These are phyloP conservation scores for Hibiscus syriacus DNA, from an alignment of 345 rosid species.

Conservation along the genomic window DNA sequence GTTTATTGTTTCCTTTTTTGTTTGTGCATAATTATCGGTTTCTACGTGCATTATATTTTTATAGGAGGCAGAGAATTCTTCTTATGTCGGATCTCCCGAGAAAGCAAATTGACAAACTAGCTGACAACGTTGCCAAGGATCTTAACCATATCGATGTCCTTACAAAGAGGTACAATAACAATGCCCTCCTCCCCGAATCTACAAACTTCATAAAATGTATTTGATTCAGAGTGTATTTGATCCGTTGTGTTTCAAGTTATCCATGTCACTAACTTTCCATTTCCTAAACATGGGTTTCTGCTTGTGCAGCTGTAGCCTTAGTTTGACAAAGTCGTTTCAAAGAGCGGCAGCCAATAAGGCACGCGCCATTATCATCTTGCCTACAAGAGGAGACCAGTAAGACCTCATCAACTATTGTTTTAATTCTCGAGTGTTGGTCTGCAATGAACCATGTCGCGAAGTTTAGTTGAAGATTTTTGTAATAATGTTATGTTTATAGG, in stretches of 20 bases:
- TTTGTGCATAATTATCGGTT: constrained; percentile 2
- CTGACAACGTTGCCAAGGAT: constrained; percentile 69
- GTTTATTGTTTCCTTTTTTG: background rate
- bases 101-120: constrained; percentile 84
- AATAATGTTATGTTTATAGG: background rate
- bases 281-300: constrained; percentile 15
- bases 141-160: constrained; percentile 81
- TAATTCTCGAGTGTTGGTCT: too few relatives aligned
- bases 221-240: background rate
- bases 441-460: background rate
- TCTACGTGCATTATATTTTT: constrained; percentile 15
- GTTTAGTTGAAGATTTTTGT: background rate
- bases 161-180: constrained; percentile 61
- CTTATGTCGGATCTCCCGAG: constrained; percentile 94
- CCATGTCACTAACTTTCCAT: background rate
- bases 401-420: constrained; percentile 12
- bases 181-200: background rate
- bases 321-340: constrained; percentile 80
- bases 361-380: constrained; percentile 82
- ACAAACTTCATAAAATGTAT: background rate
- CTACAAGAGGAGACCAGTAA: constrained; percentile 80
- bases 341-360: constrained; percentile 84
- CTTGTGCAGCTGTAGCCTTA: constrained; percentile 84
- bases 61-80: constrained; percentile 91
- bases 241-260: background rate